Evolutionary conservation across 106 monocot species (phyloP), one percentile per base, ranked within the genome.

Genomic region (Iris macrosiphon): DNA sequence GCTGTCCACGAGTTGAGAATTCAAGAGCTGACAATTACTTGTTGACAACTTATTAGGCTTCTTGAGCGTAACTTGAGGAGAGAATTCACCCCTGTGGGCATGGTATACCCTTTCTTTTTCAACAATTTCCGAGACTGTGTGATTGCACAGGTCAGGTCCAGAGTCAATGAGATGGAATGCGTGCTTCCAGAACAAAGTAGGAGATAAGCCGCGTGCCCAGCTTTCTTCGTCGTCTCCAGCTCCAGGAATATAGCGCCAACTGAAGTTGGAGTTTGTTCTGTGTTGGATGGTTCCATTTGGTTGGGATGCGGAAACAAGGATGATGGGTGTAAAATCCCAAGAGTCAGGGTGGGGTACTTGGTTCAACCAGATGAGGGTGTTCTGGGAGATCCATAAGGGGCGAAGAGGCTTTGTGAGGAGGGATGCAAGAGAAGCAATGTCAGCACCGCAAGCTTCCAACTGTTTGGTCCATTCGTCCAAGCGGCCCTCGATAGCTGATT

Each of bases 191-290:
- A 98, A 98, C 37, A 90, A 61, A 20, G 62, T 37, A 62, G 96
- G 86, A 6, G 79, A 67, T 37, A 98, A 67, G 20, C 90, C 96
- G 19, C 86, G 59, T 15, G 96, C 79, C 96, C 96, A 98, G 45
- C 96, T 90, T 43, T 98, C 96, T 73, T 98, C 90, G 65, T 90
- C 90, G 56, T 98, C 96, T 52, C 96, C 96, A 32, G 96, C 89
- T 52, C 96, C 96, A 49, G 96, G 73, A 63, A 98, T 90, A 55
- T 98, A 90, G 51, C 75, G 76, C 96, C 96, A 98, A 67, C 90
- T 90, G 52, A 83, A 98, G 27, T 80, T 80, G 18, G 80, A 86
- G 21, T 62, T 63, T 48, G 62, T 77, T 46, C 67, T 77, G 56
- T 75, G 73, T 39, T 73, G 77, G 55, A 50, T 13, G 18, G 55